Conservation (phyloP, 805 yeast genomes). For the Suhomyces sp. region DNA sequence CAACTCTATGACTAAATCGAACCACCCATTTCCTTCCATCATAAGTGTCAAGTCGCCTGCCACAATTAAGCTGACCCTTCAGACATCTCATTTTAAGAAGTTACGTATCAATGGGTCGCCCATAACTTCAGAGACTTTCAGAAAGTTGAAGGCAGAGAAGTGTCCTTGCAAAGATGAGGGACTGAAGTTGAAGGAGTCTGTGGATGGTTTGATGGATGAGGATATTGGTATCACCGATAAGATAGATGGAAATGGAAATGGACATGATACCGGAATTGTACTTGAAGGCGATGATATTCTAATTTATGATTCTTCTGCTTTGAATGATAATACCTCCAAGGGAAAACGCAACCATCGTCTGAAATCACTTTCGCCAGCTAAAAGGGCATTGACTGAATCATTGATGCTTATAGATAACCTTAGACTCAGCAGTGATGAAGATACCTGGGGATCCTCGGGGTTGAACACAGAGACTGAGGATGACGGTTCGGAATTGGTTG, state of each 20-base stretch:
- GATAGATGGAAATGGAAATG: neutral
- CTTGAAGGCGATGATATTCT: neutral
- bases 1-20: neutral
- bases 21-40: constrained; percentile 16
- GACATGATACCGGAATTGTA: neutral
- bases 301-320: too few relatives aligned
- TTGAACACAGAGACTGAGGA: constrained; percentile 21
- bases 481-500: constrained; percentile 12
- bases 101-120: constrained; percentile 41
- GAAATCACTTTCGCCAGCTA: constrained; percentile 10
- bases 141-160: constrained; percentile 3
- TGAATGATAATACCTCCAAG: too few relatives aligned
- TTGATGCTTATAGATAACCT: constrained; percentile 13
- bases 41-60: constrained; percentile 33
- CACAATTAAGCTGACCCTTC: constrained; percentile 36
- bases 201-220: neutral
- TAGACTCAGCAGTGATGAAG: constrained; percentile 16
- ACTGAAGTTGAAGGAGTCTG: neutral
- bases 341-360: too few relatives aligned
- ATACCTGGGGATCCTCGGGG: constrained; percentile 26
- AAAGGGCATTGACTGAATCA: constrained; percentile 9
- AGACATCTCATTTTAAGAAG: constrained; percentile 41
- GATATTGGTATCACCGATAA: neutral
- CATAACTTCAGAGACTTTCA: constrained; percentile 23
- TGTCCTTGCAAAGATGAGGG: too few relatives aligned